Conservation (phyloP, 1,284 basidiomycete genomes). For the Takashimella koratensis region DNA sequence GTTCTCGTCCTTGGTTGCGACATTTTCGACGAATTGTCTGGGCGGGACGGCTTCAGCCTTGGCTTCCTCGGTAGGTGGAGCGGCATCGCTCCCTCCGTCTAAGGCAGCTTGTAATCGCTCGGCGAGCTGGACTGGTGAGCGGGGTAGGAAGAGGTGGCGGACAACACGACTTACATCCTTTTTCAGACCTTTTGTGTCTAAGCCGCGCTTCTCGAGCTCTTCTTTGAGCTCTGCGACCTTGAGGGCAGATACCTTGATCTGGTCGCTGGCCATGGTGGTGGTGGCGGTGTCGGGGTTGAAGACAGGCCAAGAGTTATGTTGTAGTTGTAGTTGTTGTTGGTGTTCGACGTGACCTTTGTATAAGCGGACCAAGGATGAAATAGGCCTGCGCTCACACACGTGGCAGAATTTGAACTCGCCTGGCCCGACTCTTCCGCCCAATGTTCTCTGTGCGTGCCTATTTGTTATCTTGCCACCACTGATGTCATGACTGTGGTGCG, state of each 20-base stretch:
- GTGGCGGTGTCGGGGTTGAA: background rate
- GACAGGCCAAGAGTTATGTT: background rate
- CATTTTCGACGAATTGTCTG: slow-evolving; percentile 6
- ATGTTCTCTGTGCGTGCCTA: background rate
- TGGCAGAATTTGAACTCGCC: background rate
- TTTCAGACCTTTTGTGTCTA: slow-evolving; percentile 42
- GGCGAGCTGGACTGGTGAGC: slow-evolving; percentile 27
- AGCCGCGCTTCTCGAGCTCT: slow-evolving; percentile 40
- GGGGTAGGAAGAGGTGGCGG: background rate
- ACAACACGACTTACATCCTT: slow-evolving; percentile 36
- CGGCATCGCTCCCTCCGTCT: slow-evolving; percentile 10
- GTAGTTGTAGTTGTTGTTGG: background rate
- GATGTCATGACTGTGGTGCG: background rate
- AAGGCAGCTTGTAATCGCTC: slow-evolving; percentile 27
- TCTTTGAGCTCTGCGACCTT: slow-evolving; percentile 47
- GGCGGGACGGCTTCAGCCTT: slow-evolving; percentile 14
- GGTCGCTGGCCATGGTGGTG: background rate
- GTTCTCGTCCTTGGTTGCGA: background rate
- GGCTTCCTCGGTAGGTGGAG: slow-evolving; percentile 9
- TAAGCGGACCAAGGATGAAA: background rate
- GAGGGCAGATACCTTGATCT: slow-evolving; percentile 14
- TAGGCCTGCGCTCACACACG: background rate
- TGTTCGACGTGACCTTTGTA: background rate
- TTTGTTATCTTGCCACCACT: background rate
- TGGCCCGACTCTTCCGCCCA: too few relatives aligned